Evolutionary conservation across 2,329 filamentous ascomycete species (phyloP).

Genomic region (Periconia digitata): DNA sequence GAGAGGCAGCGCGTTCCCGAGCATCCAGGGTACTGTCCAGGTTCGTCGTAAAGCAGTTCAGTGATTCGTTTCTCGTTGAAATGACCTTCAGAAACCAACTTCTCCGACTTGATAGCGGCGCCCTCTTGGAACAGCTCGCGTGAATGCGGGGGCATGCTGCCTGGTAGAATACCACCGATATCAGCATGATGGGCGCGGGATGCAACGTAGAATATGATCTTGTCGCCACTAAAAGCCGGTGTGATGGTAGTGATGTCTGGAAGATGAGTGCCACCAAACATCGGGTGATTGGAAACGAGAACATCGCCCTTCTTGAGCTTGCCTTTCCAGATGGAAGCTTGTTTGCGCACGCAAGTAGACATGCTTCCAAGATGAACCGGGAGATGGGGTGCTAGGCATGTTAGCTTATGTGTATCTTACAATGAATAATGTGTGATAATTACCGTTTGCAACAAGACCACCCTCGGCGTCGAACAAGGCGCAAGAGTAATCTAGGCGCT

Average conservation of each 20-base stretch:
- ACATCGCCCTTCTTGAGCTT: conserved; percentile 79
- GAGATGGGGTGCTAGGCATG: conserved; percentile 66
- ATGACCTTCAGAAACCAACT: conserved; percentile 73
- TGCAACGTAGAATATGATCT: conserved; percentile 80
- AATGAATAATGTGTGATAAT: conserved; percentile 1
- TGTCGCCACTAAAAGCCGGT: conserved; percentile 72
- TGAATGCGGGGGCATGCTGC: conserved; percentile 79
- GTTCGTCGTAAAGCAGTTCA: conserved; percentile 71
- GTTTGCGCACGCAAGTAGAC: conserved; percentile 79
- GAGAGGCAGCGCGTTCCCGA: conserved; percentile 75
- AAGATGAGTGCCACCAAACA: conserved; percentile 80
- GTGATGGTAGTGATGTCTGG: conserved; percentile 83
- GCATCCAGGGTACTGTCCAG: conserved; percentile 73
- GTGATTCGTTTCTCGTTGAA: conserved; percentile 79
- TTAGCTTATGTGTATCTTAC: conserved; percentile 9
- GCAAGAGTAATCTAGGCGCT: conserved; percentile 80
- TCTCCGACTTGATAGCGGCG: conserved; percentile 58
- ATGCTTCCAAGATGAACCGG: conserved; percentile 81
- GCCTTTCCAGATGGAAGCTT: conserved; percentile 78
- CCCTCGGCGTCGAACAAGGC: conserved; percentile 77
- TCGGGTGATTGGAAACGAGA: conserved; percentile 80
- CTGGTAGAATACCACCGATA: conserved; percentile 80
- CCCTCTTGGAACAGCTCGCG: conserved; percentile 61
- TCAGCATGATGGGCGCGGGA: conserved; percentile 81
- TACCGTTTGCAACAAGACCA: conserved; percentile 72